Base-by-base conservation (phyloP, 768 basidiomycete species). In the Phylloporus arenicola region DNA sequence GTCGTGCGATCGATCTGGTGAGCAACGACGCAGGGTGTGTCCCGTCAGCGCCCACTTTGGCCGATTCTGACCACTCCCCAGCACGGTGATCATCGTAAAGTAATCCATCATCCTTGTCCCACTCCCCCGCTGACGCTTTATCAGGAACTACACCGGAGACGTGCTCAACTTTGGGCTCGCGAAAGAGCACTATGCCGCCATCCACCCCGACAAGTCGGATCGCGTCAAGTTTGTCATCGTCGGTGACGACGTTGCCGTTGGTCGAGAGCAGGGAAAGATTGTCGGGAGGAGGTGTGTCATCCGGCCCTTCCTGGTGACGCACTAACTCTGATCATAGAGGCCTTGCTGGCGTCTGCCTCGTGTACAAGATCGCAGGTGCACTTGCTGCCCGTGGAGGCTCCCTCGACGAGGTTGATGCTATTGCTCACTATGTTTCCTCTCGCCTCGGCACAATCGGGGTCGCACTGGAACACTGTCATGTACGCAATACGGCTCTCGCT, bases 351-450 rank as follows among this genome's bases (percentile, higher is more conserved):
- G 86, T 86, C 5, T 81, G 86, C 5, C 70, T 92, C 19, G 88
- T 92, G 1, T 94, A 94, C 75, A 95, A 95, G 70, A 84, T 93
- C 48, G 87, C 90, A 10, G 92, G 92, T 38, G 91, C 90, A 4
- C 72, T 92, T 16, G 86, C 92, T 0, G 66, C 80, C 22, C 70
- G 75, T 14, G 89, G 88, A 6, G 85, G 75, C 16, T 70, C 69
- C 47, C 80, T 94, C 27, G 76, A 87, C 35, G 76, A 85, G 43
- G 86, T 94, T 6, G 78, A 84, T 62, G 61, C 70, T 39, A 63
- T 83, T 14, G 87, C 89, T 0, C 73, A 84, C 57, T 84, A 81
- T 69, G 73, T 82, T 20, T 74, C 88, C 0, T 69, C 74, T n/a
- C 79, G 77, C 47, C 72, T 91, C 24, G 90, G 77, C 4, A 93